Conservation (phyloP, 805 yeast species). For the Tetrapisispora fleetii region DNA sequence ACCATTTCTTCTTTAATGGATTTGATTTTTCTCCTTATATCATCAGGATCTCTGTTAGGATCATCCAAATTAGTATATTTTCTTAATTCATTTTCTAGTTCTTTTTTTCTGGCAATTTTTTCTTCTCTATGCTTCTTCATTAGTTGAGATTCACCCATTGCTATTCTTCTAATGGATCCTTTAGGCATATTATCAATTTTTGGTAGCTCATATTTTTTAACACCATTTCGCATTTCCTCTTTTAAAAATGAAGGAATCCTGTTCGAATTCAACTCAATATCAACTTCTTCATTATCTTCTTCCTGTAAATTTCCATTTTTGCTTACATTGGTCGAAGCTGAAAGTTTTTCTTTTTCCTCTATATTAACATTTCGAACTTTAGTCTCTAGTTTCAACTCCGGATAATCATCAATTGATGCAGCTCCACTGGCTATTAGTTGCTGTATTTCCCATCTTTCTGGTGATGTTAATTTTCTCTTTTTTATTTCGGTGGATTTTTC, state of each 20-base stretch:
- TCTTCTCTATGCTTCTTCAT: conserved; percentile 57
- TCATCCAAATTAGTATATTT: conserved; percentile 24
- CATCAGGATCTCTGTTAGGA: conserved; percentile 15
- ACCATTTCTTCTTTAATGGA: conserved; percentile 16
- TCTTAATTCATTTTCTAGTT: conserved; percentile 31
- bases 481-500: conserved; percentile 8
- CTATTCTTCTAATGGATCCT: conserved; percentile 69
- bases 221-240: conserved; percentile 30
- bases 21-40: conserved; percentile 10
- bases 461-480: conserved; percentile 55
- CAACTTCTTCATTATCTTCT: conserved; percentile 39
- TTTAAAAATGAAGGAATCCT: conserved; percentile 64
- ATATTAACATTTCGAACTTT: not conserved
- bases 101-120: conserved; percentile 41
- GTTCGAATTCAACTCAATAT: conserved; percentile 56
- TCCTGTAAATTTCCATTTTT: conserved; percentile 17
- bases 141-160: conserved; percentile 60
- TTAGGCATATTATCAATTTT: conserved; percentile 62
- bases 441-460: conserved; percentile 84
- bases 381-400: conserved; percentile 38
- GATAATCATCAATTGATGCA: conserved; percentile 55
- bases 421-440: conserved; percentile 79
- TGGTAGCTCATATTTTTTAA: conserved; percentile 38
- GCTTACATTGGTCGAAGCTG: not conserved
- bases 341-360: not conserved